Conservation (phyloP, 2,329 filamentous ascomycete species). For the Ophiostoma himal-ulmi region DNA sequence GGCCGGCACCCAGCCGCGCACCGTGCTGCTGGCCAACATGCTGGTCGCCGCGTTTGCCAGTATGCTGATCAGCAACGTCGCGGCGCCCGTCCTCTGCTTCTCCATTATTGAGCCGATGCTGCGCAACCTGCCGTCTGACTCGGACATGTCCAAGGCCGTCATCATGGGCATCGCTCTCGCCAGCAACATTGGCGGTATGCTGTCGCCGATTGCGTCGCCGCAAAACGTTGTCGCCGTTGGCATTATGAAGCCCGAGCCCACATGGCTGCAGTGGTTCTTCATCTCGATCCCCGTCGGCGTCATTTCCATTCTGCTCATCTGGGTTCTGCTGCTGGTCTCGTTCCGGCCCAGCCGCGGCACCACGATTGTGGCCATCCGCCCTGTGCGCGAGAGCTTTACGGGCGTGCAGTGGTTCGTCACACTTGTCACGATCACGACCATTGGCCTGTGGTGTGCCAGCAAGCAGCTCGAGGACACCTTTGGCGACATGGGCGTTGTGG, state of each 20-base stretch:
- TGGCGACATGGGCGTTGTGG: conserved; percentile 97
- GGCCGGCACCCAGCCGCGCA: conserved; percentile 82
- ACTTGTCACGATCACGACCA: conserved; percentile 74
- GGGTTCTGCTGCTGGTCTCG: conserved; percentile 74
- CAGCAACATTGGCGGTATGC: conserved; percentile 92
- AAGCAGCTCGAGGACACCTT: conserved; percentile 84
- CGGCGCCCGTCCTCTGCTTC: conserved; percentile 92
- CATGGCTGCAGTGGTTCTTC: conserved; percentile 97
- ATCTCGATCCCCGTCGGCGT: conserved; percentile 88
- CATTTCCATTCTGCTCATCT: conserved; percentile 81
- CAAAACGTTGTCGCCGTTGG: conserved; percentile 96
- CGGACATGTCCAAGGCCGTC: conserved; percentile 88
- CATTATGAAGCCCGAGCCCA: conserved; percentile 87
- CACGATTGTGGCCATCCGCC: conserved; percentile 83
- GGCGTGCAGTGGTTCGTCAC: conserved; percentile 92
- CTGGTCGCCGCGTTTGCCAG: conserved; percentile 95
- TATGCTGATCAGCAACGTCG: conserved; percentile 99
- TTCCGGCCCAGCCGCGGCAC: conserved; percentile 83
- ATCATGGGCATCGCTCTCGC: conserved; percentile 92
- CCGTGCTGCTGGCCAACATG: conserved; percentile 95
- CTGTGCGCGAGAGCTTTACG: conserved; percentile 81
- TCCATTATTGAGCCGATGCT: conserved; percentile 97
- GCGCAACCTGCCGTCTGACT: conserved; percentile 83
- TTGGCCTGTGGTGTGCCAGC: conserved; percentile 84
- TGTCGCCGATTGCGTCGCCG: conserved; percentile 92